Conservation (phyloP, 768 basidiomycete species). For the Boletus huronensis region DNA sequence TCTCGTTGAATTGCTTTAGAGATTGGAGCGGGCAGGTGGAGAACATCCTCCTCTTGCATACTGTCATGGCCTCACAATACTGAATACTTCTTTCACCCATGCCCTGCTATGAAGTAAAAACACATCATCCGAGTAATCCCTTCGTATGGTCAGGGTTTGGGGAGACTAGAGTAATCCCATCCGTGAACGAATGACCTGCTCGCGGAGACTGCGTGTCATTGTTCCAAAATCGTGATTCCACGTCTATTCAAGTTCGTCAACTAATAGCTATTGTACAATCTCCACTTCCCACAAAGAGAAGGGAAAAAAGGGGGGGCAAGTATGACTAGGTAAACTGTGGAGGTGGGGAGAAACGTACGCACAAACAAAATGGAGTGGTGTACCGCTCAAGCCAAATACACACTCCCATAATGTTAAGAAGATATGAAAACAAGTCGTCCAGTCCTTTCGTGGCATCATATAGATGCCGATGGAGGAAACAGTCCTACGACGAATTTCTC, state of each 20-base stretch:
- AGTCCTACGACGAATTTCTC: constrained; percentile 21
- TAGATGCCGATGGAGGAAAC: constrained; percentile 10
- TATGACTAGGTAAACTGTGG: background rate
- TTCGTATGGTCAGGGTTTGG: too few relatives aligned
- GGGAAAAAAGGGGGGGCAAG: background rate
- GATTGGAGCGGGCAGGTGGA: background rate
- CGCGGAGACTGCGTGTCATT: background rate
- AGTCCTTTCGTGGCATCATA: constrained; percentile 18
- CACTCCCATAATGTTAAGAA: constrained; percentile 26
- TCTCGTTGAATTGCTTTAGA: background rate
- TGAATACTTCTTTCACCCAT: too few relatives aligned
- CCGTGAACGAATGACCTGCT: background rate
- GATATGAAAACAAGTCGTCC: constrained; percentile 16
- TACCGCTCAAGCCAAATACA: constrained; percentile 1
- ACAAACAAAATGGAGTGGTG: constrained; percentile 15
- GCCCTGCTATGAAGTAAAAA: too few relatives aligned
- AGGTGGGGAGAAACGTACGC: constrained; percentile 11
- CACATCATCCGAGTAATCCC: too few relatives aligned
- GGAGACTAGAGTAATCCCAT: too few relatives aligned
- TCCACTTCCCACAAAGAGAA: background rate
- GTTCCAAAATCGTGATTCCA: background rate
- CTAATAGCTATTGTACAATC: background rate
- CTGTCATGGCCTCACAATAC: background rate
- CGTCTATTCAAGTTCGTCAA: background rate
- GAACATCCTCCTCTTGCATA: constrained; percentile 1